These are phyloP conservation scores for Sesbania bispinosa DNA, from an alignment of 306 rosid genomes.

Conservation along the genomic window DNA sequence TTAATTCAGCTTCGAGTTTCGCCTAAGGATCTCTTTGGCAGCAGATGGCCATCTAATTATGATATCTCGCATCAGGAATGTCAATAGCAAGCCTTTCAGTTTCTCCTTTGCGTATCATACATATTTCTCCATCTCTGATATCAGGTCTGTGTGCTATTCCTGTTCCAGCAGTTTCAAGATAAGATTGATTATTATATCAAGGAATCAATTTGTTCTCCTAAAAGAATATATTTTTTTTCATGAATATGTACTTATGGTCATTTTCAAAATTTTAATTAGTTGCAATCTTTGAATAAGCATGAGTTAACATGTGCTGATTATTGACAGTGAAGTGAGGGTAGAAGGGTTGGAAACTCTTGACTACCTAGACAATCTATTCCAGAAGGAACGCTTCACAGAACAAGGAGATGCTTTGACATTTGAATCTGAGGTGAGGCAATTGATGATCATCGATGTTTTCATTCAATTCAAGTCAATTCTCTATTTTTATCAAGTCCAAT, in stretches of 20 bases:
- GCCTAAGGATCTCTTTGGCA: conserved; percentile 67
- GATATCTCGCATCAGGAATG: conserved; percentile 78
- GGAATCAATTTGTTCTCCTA: not conserved
- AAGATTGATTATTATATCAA: not conserved
- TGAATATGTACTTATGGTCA: not conserved
- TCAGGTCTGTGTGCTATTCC: conserved; percentile 53
- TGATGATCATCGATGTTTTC: not conserved
- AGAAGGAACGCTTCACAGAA: conserved; percentile 83
- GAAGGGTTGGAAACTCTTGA: conserved; percentile 94
- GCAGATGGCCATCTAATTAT: conserved; percentile 55
- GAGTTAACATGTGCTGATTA: not conserved
- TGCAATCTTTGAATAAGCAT: conserved; percentile 13
- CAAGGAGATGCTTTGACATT: conserved; percentile 91
- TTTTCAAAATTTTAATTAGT: not conserved
- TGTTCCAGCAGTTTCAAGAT: not conserved
- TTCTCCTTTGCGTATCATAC: conserved; percentile 80
- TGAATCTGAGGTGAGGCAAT: conserved; percentile 73
- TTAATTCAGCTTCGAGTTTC: conserved; percentile 75
- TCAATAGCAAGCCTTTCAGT: conserved; percentile 78
- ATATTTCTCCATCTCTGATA: conserved; percentile 78
- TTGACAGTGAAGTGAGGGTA: conserved; percentile 83
- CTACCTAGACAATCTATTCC: conserved; percentile 64
- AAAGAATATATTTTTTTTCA: not conserved
- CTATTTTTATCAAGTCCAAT: not conserved
- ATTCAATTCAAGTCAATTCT: not conserved